A percentile compares a stretch with the other conserved stretches of the same genome.
These are phyloP conservation scores for Neobulgaria alba DNA, from an alignment of 2,329 filamentous ascomycete genomes.

Conservation along the genomic window DNA sequence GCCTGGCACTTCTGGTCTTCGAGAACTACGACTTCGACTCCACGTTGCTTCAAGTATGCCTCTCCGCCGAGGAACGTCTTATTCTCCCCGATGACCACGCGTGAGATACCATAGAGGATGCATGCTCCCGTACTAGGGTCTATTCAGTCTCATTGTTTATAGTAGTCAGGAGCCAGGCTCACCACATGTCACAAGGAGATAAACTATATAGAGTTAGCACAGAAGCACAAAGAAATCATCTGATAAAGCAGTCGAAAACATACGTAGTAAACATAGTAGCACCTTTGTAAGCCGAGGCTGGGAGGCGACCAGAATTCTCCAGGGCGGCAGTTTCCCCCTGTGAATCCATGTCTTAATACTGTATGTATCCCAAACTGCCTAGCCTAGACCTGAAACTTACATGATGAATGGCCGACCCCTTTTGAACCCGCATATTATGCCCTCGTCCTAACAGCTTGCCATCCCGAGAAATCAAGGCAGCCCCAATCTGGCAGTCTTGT, in stretches of 20 bases:
- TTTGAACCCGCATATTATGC: constrained; percentile 70
- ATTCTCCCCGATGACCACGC: constrained; percentile 73
- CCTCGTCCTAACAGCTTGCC: constrained; percentile 63
- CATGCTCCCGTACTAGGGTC: constrained; percentile 57
- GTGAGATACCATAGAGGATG: constrained; percentile 63
- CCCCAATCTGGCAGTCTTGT: constrained; percentile 38
- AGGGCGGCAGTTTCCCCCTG: constrained; percentile 71
- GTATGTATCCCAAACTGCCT: too few relatives aligned
- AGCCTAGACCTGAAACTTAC: constrained; percentile 33
- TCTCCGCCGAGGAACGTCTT: constrained; percentile 67
- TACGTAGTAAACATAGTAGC: constrained; percentile 74
- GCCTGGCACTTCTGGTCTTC: constrained; percentile 56
- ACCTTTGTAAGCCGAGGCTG: constrained; percentile 58
- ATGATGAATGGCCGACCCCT: constrained; percentile 62
- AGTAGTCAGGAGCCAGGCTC: constrained; percentile 6
- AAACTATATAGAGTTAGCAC: constrained; percentile 29
- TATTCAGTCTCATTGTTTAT: not conserved
- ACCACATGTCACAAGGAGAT: constrained; percentile 70
- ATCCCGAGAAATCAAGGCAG: constrained; percentile 55
- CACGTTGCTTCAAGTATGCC: constrained; percentile 56
- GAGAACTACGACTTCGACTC: constrained; percentile 66
- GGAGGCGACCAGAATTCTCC: constrained; percentile 63
- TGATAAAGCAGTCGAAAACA: not conserved
- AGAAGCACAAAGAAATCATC: constrained; percentile 3
- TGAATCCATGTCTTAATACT: not conserved